These are phyloP conservation scores for Scheffersomyces segobiensis DNA, from an alignment of 1,139 yeast species.

Conservation along the genomic window DNA sequence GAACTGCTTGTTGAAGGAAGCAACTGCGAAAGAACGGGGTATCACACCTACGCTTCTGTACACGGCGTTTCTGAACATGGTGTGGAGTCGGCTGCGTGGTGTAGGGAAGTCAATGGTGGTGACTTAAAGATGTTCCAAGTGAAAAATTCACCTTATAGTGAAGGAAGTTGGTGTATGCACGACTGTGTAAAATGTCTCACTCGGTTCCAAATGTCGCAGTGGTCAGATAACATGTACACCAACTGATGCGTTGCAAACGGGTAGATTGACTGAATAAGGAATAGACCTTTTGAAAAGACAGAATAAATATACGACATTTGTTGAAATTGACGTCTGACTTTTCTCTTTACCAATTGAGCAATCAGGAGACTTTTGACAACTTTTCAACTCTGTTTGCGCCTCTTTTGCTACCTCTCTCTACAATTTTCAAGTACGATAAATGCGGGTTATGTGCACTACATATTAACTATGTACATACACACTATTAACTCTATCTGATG, in stretches of 20 bases:
- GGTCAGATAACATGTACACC: not conserved
- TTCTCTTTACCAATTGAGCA: not conserved
- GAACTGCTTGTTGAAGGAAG: constrained; percentile 10
- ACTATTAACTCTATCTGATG: not conserved
- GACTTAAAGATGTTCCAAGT: not conserved
- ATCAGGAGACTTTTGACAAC: not conserved
- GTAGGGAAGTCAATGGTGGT: not conserved
- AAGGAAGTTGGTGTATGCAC: not conserved
- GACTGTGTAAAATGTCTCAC: not conserved
- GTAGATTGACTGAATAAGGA: not conserved
- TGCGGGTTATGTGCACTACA: constrained; percentile 4
- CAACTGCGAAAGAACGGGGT: not conserved
- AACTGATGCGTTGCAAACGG: not conserved
- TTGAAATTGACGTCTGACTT: not conserved
- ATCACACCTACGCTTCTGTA: not conserved
- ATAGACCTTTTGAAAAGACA: not conserved
- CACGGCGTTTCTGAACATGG: not conserved
- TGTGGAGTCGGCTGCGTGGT: not conserved
- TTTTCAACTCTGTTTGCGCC: not conserved
- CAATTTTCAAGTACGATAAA: not conserved
- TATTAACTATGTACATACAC: constrained; percentile 2
- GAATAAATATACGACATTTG: no score
- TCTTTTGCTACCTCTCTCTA: not conserved
- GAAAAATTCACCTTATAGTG: not conserved
- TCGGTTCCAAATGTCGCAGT: not conserved